Conservation (phyloP, 75 land plant genomes). For the Picea glauca region DNA sequence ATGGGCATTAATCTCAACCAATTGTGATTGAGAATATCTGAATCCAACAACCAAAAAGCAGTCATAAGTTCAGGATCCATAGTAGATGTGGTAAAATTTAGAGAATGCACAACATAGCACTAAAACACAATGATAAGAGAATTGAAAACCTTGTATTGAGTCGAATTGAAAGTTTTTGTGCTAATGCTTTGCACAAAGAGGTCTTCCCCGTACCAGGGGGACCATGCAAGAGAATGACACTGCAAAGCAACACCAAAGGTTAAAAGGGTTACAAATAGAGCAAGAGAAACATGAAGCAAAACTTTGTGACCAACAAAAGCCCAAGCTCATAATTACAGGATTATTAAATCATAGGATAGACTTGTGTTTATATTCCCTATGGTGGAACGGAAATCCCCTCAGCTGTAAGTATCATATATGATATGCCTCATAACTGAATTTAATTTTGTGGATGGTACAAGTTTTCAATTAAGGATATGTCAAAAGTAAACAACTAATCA, state of each 20-base stretch:
- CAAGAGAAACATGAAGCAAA: no score
- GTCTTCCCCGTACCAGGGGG: constrained; percentile 99
- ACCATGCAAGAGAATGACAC: constrained; percentile 89
- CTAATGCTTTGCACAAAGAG: constrained; percentile 89
- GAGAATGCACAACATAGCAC: not conserved
- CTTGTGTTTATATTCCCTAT: no score
- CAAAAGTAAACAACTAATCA: no score
- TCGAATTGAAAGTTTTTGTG: constrained; percentile 89
- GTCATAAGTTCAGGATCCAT: not conserved
- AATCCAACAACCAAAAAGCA: not conserved
- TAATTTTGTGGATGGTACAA: no score
- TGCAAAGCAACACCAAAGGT: constrained; percentile 13
- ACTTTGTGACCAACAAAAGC: no score
- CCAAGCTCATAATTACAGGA: no score
- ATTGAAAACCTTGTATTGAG: constrained; percentile 57
- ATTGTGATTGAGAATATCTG: constrained; percentile 72
- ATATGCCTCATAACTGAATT: no score
- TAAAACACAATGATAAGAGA: not conserved
- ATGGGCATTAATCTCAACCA: constrained; percentile 97
- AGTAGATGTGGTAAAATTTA: not conserved
- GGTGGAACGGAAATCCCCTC: no score
- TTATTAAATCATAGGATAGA: no score
- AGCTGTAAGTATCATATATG: no score
- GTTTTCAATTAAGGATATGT: no score
- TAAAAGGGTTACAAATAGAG: no score